phyloP scores from a whole-genome alignment of 1,284 basidiomycete genomes.

The Uromyces viciae-fabae region DNA sequence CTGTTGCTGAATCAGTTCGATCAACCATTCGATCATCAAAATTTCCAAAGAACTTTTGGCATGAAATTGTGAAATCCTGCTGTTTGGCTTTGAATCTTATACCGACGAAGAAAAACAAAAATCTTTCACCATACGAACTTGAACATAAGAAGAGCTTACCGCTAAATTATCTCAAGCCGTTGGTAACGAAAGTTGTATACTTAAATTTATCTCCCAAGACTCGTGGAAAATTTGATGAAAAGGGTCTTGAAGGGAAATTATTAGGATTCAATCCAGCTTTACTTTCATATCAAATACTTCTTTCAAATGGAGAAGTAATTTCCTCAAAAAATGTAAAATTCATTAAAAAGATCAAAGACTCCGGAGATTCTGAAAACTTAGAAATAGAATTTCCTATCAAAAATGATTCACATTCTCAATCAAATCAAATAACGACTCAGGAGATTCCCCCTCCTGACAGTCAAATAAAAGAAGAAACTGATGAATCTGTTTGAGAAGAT shows the following conservation, averaged over 20 bases:
- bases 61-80: background rate
- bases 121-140: background rate
- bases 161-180: background rate
- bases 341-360: background rate
- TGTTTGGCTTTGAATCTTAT: background rate
- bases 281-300: background rate
- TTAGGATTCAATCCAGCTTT: background rate
- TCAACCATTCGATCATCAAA: background rate
- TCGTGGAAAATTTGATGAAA: background rate
- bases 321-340: background rate
- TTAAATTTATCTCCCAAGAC: background rate
- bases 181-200: background rate
- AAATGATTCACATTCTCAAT: background rate
- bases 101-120: background rate
- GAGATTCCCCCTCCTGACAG: no score
- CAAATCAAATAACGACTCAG: background rate
- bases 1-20: background rate
- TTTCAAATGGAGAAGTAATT: background rate
- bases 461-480: background rate
- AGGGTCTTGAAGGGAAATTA: background rate
- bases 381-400: background rate
- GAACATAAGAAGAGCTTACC: background rate
- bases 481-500: background rate
- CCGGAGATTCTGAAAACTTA: no score
- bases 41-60: background rate